Evolutionary conservation across 2,329 filamentous ascomycete species (phyloP).

Genomic region (Cryphonectria naterciae): DNA sequence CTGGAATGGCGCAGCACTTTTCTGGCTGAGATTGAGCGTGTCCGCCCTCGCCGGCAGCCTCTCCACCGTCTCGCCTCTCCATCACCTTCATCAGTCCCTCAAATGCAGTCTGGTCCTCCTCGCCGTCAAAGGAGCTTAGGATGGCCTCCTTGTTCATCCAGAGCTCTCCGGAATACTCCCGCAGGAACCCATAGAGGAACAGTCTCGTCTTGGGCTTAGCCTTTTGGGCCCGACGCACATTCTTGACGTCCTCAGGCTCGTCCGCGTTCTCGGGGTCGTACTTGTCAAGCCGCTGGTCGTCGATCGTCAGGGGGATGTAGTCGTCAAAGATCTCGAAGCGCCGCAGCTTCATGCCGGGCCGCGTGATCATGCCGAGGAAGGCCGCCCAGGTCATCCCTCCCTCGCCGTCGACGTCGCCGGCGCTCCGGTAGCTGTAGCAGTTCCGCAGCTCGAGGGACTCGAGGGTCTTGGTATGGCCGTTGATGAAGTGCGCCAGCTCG

Average conservation of each 20-base stretch:
- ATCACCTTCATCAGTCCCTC: slow-evolving; percentile 16
- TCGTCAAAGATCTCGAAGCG: slow-evolving; percentile 18
- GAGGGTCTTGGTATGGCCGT: slow-evolving; percentile 21
- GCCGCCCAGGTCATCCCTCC: slow-evolving; percentile 27
- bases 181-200: slow-evolving; percentile 25
- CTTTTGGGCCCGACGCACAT: slow-evolving; percentile 25
- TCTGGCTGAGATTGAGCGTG: background rate
- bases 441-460: slow-evolving; percentile 23
- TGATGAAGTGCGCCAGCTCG: slow-evolving; percentile 30
- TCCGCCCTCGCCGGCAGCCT: background rate
- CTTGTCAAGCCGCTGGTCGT: slow-evolving; percentile 19
- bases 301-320: slow-evolving; percentile 26
- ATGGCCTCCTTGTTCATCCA: slow-evolving; percentile 31
- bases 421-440: slow-evolving; percentile 27
- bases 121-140: slow-evolving; percentile 22
- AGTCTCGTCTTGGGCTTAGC: slow-evolving; percentile 20
- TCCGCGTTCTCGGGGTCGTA: slow-evolving; percentile 24
- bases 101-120: slow-evolving; percentile 25
- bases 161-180: slow-evolving; percentile 28
- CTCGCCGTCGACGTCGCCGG: slow-evolving; percentile 4
- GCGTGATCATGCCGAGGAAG: slow-evolving; percentile 24
- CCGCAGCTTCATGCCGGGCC: slow-evolving; percentile 17
- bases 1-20: background rate
- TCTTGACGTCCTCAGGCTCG: slow-evolving; percentile 27
- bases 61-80: slow-evolving; percentile 3